Conservation (phyloP, 192 early-diverging fungal genomes). For the Haplosporangium gracile region DNA sequence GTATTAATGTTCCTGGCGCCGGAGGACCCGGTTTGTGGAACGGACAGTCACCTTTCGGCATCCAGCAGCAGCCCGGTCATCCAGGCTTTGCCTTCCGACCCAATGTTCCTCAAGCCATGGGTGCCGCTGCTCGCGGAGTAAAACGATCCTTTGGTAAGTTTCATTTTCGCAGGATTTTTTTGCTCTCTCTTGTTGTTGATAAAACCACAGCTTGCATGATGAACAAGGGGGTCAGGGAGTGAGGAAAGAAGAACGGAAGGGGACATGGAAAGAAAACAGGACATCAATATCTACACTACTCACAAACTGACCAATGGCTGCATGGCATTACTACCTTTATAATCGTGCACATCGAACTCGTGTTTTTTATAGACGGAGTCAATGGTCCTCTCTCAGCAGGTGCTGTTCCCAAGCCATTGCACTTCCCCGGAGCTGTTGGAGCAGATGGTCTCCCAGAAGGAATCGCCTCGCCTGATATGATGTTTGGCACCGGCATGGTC, state of each 20-base stretch:
- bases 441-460: constrained; percentile 50
- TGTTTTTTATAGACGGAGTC: constrained; percentile 32
- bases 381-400: constrained; percentile 56
- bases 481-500: constrained; percentile 40
- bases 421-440: constrained; percentile 31
- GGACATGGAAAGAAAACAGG: not conserved
- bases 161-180: constrained; percentile 4
- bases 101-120: constrained; percentile 37
- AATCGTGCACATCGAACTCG: not conserved
- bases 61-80: constrained; percentile 35
- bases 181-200: not conserved
- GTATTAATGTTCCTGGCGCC: constrained; percentile 51
- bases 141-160: constrained; percentile 53
- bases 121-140: constrained; percentile 33
- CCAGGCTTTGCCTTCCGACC: constrained; percentile 51
- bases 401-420: constrained; percentile 55
- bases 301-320: not conserved
- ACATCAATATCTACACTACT: not conserved
- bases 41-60: constrained; percentile 28
- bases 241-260: not conserved
- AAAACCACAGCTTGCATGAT: constrained; percentile 7
- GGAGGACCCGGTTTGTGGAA: constrained; percentile 31
- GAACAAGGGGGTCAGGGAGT: not conserved
- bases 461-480: constrained; percentile 40
- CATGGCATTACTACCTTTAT: no score